Evolutionary conservation across 805 yeast species (phyloP).

Genomic region (Metschnikowia lunata): DNA sequence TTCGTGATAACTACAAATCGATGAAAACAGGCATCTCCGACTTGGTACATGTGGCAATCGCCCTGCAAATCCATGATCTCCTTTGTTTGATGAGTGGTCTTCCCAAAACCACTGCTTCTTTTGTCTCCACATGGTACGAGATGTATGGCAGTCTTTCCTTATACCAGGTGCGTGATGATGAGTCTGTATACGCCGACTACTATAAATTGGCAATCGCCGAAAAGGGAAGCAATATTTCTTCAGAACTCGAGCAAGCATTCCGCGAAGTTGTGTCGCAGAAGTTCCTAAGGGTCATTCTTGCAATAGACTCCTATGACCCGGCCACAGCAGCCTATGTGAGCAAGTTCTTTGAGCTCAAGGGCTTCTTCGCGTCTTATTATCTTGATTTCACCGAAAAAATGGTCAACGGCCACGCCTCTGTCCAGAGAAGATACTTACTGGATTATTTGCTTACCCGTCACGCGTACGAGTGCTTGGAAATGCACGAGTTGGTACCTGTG

Average conservation of each 20-base stretch:
- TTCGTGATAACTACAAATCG: constrained; percentile 38
- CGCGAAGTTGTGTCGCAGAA: constrained; percentile 53
- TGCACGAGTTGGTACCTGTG: constrained; percentile 55
- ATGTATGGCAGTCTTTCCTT: constrained; percentile 51
- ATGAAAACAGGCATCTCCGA: constrained; percentile 23
- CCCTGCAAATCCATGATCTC: constrained; percentile 38
- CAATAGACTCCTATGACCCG: constrained; percentile 55
- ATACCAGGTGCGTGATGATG: constrained; percentile 52
- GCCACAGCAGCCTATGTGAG: constrained; percentile 63
- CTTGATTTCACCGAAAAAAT: constrained; percentile 9
- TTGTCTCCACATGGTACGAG: constrained; percentile 66
- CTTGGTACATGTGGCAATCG: constrained; percentile 24
- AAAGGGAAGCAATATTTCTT: constrained; percentile 16
- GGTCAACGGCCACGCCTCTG: neutral
- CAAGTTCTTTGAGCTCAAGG: constrained; percentile 59
- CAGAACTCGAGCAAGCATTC: constrained; percentile 36
- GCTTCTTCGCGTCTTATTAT: constrained; percentile 44
- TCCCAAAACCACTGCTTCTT: constrained; percentile 46
- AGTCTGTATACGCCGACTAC: constrained; percentile 29
- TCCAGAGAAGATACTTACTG: constrained; percentile 29
- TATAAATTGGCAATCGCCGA: constrained; percentile 30
- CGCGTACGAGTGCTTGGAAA: constrained; percentile 50
- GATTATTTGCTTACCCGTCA: constrained; percentile 53
- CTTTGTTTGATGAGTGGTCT: constrained; percentile 45
- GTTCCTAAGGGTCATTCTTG: constrained; percentile 52